phyloP scores from a whole-genome alignment of 2,329 filamentous ascomycete genomes.

The Trichoderma sp. region DNA sequence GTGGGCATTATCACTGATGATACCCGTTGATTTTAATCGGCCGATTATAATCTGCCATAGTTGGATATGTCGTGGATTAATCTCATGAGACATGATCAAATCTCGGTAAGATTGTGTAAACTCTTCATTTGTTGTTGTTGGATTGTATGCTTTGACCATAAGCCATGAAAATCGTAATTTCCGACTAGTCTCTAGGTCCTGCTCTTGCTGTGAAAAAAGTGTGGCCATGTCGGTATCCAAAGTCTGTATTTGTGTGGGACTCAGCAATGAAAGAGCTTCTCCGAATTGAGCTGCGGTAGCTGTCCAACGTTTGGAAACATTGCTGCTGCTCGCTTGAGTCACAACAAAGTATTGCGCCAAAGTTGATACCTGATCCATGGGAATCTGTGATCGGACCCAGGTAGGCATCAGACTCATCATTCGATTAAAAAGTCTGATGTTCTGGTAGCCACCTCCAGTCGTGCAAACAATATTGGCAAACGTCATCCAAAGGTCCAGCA shows the following conservation, averaged over 20 bases:
- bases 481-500: conserved; percentile 23
- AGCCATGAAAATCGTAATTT: conserved; percentile 27
- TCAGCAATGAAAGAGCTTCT: conserved; percentile 20
- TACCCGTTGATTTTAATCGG: conserved; percentile 18
- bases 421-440: conserved; percentile 23
- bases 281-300: conserved; percentile 22
- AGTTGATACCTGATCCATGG: conserved; percentile 15
- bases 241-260: conserved; percentile 9
- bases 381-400: conserved; percentile 19
- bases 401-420: conserved; percentile 24
- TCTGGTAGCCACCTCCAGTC: conserved; percentile 17
- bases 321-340: conserved; percentile 24
- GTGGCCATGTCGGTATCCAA: conserved; percentile 19
- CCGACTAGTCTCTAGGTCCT: conserved; percentile 1
- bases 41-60: conserved; percentile 26
- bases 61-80: conserved; percentile 20
- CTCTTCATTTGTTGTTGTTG: conserved; percentile 16
- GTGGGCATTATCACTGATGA: conserved; percentile 4
- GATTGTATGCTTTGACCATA: conserved; percentile 23
- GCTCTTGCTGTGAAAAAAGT: conserved; percentile 20
- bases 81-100: background rate
- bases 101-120: conserved; percentile 20
- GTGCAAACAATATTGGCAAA: conserved; percentile 20
- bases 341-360: conserved; percentile 21
- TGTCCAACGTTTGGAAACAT: conserved; percentile 22